Conservation (phyloP, 495 filamentous ascomycete species). For the Lindgomyces ingoldianus region DNA sequence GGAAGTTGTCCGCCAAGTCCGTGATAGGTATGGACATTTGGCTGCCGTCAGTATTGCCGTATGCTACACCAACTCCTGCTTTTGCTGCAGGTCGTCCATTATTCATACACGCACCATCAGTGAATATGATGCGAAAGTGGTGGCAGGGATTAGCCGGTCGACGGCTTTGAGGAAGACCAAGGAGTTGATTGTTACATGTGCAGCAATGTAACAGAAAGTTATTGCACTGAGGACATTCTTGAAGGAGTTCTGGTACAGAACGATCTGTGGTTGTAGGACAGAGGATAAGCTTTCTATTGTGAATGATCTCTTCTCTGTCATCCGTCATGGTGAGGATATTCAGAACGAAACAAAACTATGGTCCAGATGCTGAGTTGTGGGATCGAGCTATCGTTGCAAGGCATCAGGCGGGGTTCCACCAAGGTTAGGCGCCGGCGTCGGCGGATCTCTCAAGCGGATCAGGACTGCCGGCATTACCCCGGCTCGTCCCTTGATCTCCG, state of each 20-base stretch:
- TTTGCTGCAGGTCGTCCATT: conserved; percentile 7
- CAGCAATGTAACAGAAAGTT: conserved; percentile 1
- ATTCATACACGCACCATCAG: conserved; percentile 6
- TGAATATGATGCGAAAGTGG: conserved; percentile 9
- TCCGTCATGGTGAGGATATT: neutral
- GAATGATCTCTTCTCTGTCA: neutral
- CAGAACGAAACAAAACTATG: neutral
- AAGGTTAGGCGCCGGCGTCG: conserved; percentile 3
- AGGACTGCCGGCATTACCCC: neutral
- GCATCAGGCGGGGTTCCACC: neutral
- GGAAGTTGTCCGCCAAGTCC: conserved; percentile 11
- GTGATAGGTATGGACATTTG: conserved; percentile 10
- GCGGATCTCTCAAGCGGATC: conserved; percentile 2
- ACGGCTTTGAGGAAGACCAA: neutral
- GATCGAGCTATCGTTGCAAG: neutral
- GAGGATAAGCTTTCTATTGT: conserved; percentile 6
- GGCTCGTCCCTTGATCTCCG: no score
- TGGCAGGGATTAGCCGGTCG: neutral
- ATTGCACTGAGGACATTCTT: conserved; percentile 1
- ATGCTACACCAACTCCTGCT: conserved; percentile 17
- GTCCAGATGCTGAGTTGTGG: neutral
- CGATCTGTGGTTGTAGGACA: neutral
- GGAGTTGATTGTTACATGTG: neutral
- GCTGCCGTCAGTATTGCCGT: conserved; percentile 8
- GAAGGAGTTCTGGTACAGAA: neutral